Conservation (phyloP, 2,329 filamentous ascomycete genomes). For the Aspergillus terreus region DNA sequence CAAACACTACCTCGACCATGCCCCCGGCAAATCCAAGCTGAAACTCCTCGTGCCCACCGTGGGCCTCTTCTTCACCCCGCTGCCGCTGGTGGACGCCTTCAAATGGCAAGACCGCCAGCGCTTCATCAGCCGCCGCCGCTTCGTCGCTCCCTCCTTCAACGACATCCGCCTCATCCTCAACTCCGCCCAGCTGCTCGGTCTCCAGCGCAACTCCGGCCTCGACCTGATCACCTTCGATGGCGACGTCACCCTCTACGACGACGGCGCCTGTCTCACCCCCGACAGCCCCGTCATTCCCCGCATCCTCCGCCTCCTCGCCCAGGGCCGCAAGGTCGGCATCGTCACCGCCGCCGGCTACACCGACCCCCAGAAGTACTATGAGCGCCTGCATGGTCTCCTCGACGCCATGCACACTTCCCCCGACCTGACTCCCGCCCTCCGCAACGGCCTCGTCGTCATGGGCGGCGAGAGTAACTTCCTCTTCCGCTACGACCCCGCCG, state of each 20-base stretch:
- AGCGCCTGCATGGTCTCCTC: constrained; percentile 79
- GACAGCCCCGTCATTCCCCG: constrained; percentile 72
- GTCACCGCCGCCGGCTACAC: constrained; percentile 96
- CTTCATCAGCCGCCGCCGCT: constrained; percentile 84
- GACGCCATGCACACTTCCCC: constrained; percentile 67
- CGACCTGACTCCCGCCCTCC: constrained; percentile 61
- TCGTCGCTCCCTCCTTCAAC: constrained; percentile 96
- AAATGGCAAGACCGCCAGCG: constrained; percentile 81
- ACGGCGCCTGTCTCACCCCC: constrained; percentile 74
- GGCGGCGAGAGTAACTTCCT: constrained; percentile 96
- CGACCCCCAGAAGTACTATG: constrained; percentile 79
- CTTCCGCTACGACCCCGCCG: constrained; percentile 68
- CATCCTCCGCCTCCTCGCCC: constrained; percentile 66
- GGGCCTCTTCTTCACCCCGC: constrained; percentile 87
- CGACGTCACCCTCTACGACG: constrained; percentile 92
- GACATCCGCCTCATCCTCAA: constrained; percentile 91
- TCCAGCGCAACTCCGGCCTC: constrained; percentile 69
- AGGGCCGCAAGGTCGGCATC: constrained; percentile 83
- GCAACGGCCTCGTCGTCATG: constrained; percentile 81
- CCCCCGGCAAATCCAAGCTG: constrained; percentile 76
- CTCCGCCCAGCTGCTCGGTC: constrained; percentile 87
- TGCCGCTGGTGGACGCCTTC: constrained; percentile 86
- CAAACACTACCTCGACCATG: constrained; percentile 62
- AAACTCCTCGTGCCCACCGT: constrained; percentile 87
- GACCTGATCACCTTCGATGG: constrained; percentile 94